Evolutionary conservation across 371 early-diverging fungal species (phyloP), one percentile per base, ranked within the genome.

Genomic region (Mucor racemosus): DNA sequence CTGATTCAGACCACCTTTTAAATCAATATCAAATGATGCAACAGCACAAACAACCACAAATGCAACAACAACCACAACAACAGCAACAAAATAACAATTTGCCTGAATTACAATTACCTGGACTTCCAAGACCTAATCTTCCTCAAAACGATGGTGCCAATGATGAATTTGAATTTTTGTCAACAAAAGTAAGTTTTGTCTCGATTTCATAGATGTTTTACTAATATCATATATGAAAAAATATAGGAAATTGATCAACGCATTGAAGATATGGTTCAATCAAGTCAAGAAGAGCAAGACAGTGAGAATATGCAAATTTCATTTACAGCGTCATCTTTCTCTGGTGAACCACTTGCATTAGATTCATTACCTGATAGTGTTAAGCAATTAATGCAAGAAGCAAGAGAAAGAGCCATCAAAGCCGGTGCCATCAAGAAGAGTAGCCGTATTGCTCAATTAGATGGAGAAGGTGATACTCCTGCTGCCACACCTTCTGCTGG

Each of bases 391-490:
- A 76, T 84, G 64, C 67, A 66, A 44, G 81, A 83, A 19, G 84
- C 76, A 40, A 68, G 66, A 63, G 75, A 69, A 38, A 69, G 71
- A 35, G 76, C 79, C 1, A 60, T 79, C 17, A 67, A 73, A 53
- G 76, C 76, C 26, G 76, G 79, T 26, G 76, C 78, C 26, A 48
- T 78, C 4, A 53, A 62, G 9, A 64, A 68, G 38, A 59, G 64
- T 6, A 33, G 46, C 21, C 71, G 72, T 46, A 60, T 55, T 44
- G n/a, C 60, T 11, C 86, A 87, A 63, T 65, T 86, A 17, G 88
- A 85, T 76, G 87, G 86, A 6, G 87, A 84, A 42, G 84, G 74
- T 8, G 85, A 83, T 34, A 46, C 46, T 19, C 46, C 46, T 46
- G 78, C 74, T 40, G 80, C 53, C 42, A 62, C 54, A 54, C 46